Evolutionary conservation across 192 early-diverging fungal species (phyloP), one percentile per base, ranked within the genome.

Genomic region (Gonapodya prolifera): DNA sequence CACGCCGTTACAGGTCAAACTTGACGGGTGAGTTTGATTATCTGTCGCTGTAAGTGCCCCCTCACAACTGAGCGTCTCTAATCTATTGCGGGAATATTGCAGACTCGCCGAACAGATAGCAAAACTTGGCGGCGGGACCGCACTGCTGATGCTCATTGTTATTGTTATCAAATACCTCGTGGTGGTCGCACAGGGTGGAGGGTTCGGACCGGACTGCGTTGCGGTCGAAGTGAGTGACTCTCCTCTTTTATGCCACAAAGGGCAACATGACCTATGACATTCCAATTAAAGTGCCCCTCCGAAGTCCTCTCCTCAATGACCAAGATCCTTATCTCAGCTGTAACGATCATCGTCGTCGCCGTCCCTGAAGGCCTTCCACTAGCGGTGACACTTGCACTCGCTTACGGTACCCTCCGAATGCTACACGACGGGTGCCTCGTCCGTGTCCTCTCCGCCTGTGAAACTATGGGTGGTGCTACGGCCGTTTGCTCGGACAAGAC

Each of bases 341-440:
- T 96, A 75, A 92, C 91, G 1, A 89, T 95, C 70, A 87, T 91
- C 28, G 92, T 96, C 1, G 92, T 92, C 30, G 92, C 92, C 33
- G 92, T 95, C 16, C 94, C 94, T 35, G 94, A 94, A 81, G 94
- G 94, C 75, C 82, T 96, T 69, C 92, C 93, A n/a, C 91, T 93
- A 89, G 94, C 93, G 35, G 91, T 94, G 30, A 95, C 94, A 1
- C 85, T 94, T 73, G 87, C 94, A 32, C 85, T 96, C 69, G 94
- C 92, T 8, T 91, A 91, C 77, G 94, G 92, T 2, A 93, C 91
- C 1, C 91, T 89, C 69, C 85, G 90, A 83, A 95, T 95, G 92
- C 85, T 94, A 69, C 85, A 88, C 77, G 91, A 94, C 80, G 91
- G 91, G 76, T 91, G 91, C 83, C 84, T 94, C 76, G 93, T 94